Base-by-base conservation (phyloP, 768 basidiomycete species). In the Chlorophyllum brunneum region DNA sequence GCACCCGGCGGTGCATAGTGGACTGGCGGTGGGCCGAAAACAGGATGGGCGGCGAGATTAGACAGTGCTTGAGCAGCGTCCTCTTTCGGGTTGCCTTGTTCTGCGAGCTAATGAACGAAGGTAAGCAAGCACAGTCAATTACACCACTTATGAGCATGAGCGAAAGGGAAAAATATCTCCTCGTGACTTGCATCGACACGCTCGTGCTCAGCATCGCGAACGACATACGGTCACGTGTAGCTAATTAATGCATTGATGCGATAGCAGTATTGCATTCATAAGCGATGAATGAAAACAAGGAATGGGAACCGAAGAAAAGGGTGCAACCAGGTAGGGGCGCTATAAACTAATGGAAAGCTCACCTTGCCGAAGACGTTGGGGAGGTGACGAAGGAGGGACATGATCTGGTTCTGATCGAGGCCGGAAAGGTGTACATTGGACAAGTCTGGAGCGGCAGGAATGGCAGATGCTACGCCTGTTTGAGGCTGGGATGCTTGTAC, bases 1-100 rank as follows among this genome's bases (percentile, higher is more conserved):
- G 63, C 61, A 16, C 61, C 61, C 20, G 66, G 55, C 42, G 63
- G 70, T 16, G 66, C 56, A 47, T 67, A 69, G 11, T 64, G 70
- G 9, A 69, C 65, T 8, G 72, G 65, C 33, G 63, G 64, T 36
- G 48, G 64, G 39, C 53, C 55, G 48, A 69, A 67, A 45, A 70
- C 71, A 40, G 71, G 57, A 45, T 54, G 51, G 59, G 78, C 78
- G 1, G 79, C 68, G 42, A 82, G 76, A 39, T 79, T 79, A 8
- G 79, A 79, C 2, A 81, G 69, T 1, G 78, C 74, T 54, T 84
- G 80, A 4, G 81, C 77, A 1, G 83, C 81, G 45, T 85, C 82
- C 60, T 83, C 82, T 55, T 82, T 81, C 54, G 74, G 68, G 54
- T 76, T 77, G 27, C 76, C 77, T 61, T 75, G 74, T 29, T 72